A percentile compares a stretch with the other conserved stretches of the same genome.
phyloP scores from a whole-genome alignment of 2,329 filamentous ascomycete species.

The Celoporthe dispersa region DNA sequence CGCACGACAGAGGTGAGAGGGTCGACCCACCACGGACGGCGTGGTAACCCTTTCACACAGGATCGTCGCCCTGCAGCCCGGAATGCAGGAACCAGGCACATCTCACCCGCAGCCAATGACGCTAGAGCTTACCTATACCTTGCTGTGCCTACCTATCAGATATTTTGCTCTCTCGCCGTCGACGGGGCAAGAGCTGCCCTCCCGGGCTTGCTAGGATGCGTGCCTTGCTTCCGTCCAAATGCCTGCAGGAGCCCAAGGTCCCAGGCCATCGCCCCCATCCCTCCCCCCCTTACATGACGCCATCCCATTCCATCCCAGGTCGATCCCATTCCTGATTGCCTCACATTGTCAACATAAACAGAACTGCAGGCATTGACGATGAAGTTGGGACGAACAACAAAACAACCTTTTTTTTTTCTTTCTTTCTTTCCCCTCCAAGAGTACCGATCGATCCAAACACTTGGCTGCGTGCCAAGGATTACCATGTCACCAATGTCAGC shows the following conservation, averaged over 20 bases:
- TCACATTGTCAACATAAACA: neutral
- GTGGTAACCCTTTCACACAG: neutral
- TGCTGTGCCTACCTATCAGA: neutral
- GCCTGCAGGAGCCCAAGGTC: neutral
- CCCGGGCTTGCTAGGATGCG: neutral
- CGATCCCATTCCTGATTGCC: neutral
- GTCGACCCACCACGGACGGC: neutral
- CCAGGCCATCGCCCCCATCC: neutral
- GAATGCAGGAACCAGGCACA: constrained; percentile 27
- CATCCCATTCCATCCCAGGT: neutral
- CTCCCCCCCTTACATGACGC: neutral
- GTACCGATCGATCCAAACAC: neutral
- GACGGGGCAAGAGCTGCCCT: neutral
- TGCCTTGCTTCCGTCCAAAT: constrained; percentile 2
- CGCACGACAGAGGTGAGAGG: neutral
- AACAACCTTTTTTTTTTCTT: neutral
- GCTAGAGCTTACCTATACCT: neutral
- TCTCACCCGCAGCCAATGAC: constrained; percentile 16
- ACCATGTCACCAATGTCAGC: constrained; percentile 5
- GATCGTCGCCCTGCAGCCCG: constrained; percentile 6
- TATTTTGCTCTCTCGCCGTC: neutral
- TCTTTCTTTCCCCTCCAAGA: neutral
- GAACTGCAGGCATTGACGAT: neutral
- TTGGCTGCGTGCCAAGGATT: neutral
- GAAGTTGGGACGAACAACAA: neutral